These are phyloP conservation scores for Ramalina intermedia DNA, from an alignment of 495 filamentous ascomycete genomes.

Conservation along the genomic window DNA sequence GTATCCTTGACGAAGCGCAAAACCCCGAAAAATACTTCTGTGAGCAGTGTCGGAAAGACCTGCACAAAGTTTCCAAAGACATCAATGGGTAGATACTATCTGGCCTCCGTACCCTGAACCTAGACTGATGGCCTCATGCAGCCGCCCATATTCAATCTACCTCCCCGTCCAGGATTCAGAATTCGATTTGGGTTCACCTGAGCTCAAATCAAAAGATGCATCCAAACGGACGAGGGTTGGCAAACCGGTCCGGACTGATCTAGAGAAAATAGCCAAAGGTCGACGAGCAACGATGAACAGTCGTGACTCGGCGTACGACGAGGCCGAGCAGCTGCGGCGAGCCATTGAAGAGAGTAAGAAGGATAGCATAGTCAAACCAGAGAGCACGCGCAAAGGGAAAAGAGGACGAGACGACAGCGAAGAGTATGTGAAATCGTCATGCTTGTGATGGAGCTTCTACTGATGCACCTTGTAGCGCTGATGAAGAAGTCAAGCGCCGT, in stretches of 20 bases:
- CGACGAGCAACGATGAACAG: slow-evolving; percentile 97
- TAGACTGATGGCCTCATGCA: slow-evolving; percentile 16
- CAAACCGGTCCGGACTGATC: slow-evolving; percentile 30
- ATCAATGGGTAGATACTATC: slow-evolving; percentile 66
- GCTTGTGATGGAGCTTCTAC: not conserved
- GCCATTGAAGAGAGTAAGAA: slow-evolving; percentile 94
- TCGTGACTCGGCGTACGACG: slow-evolving; percentile 85
- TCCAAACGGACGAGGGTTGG: slow-evolving; percentile 32
- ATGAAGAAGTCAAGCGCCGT: slow-evolving; percentile 48
- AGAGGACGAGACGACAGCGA: slow-evolving; percentile 81
- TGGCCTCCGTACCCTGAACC: slow-evolving; percentile 11
- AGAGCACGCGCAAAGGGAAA: slow-evolving; percentile 39
- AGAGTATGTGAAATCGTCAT: slow-evolving; percentile 48
- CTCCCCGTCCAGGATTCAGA: slow-evolving; percentile 42
- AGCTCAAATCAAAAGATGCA: slow-evolving; percentile 30
- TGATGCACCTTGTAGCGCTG: slow-evolving; percentile 25
- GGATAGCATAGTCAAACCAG: slow-evolving; percentile 34
- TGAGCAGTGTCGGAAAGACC: slow-evolving; percentile 80
- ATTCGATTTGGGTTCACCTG: slow-evolving; percentile 31
- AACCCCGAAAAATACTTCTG: slow-evolving; percentile 97
- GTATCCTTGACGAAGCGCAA: slow-evolving; percentile 82
- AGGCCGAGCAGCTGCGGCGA: slow-evolving; percentile 75
- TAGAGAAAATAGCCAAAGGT: slow-evolving; percentile 41
- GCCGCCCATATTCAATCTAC: slow-evolving; percentile 53
- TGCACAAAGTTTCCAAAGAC: slow-evolving; percentile 68